Evolutionary conservation across 2,329 filamentous ascomycete genomes (phyloP).

Genomic region (Aspergillus tubingensis): DNA sequence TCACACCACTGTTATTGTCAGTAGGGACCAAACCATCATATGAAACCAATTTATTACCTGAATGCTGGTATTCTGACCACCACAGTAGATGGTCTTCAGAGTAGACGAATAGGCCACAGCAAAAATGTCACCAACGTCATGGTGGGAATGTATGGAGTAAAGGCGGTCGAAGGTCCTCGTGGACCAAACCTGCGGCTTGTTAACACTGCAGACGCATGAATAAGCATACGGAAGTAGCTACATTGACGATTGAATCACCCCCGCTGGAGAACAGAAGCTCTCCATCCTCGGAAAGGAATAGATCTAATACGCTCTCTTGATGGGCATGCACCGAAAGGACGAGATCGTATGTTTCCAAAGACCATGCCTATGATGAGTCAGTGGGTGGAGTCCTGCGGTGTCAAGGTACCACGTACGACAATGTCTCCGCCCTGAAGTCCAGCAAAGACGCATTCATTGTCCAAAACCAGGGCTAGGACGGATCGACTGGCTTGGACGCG

Average conservation of each 20-base stretch:
- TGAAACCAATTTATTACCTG: constrained; percentile 54
- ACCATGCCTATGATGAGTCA: constrained; percentile 64
- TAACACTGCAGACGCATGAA: not conserved
- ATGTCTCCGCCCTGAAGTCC: constrained; percentile 94
- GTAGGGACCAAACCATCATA: not conserved
- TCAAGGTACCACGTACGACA: constrained; percentile 52
- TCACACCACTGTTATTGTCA: constrained; percentile 67
- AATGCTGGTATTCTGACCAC: constrained; percentile 90
- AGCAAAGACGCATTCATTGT: constrained; percentile 79
- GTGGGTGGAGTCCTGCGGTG: not conserved
- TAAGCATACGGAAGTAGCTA: constrained; percentile 28
- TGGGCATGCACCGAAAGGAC: constrained; percentile 81
- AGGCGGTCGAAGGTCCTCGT: constrained; percentile 72
- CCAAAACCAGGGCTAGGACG: constrained; percentile 75
- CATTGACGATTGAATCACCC: constrained; percentile 90
- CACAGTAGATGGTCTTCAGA: constrained; percentile 82
- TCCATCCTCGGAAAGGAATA: constrained; percentile 75
- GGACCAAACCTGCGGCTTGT: constrained; percentile 67
- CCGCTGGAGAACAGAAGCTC: constrained; percentile 85
- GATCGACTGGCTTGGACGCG: constrained; percentile 45
- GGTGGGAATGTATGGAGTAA: constrained; percentile 88
- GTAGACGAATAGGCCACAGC: constrained; percentile 84
- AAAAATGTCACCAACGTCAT: constrained; percentile 95
- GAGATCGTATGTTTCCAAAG: constrained; percentile 81
- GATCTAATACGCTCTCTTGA: constrained; percentile 82